phyloP scores from a whole-genome alignment of 352 stramenopile species.

The Globisporangium nagaii region DNA sequence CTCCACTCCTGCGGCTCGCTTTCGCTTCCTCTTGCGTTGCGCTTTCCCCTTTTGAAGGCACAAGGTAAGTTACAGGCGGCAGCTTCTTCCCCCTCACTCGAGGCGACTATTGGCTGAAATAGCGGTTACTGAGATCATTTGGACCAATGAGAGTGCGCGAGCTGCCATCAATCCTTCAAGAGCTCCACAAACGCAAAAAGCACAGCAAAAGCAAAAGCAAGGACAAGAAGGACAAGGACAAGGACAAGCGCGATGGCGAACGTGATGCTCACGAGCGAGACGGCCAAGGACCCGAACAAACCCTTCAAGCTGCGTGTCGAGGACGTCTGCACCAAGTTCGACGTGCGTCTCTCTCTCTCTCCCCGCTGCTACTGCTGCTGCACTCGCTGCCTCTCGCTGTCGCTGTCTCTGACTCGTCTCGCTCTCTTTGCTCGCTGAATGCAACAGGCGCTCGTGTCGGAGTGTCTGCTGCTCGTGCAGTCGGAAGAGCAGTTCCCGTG shows the following conservation, averaged over 20 bases:
- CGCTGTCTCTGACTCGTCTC: neutral
- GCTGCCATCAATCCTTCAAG: neutral
- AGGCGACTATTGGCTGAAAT: neutral
- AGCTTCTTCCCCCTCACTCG: neutral
- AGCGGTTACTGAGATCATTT: neutral
- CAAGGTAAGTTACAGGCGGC: neutral
- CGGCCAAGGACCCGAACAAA: constrained; percentile 86
- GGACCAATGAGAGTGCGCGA: neutral
- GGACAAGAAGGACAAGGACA: neutral
- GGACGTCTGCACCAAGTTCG: constrained; percentile 81
- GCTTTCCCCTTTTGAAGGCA: neutral
- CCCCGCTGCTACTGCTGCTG: too few relatives aligned
- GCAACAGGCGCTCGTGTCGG: constrained; percentile 56
- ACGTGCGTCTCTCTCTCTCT: constrained; percentile 29
- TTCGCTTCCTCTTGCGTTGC: neutral
- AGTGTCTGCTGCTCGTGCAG: constrained; percentile 74
- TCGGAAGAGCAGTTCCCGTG: constrained; percentile 69
- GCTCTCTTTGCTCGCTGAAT: neutral
- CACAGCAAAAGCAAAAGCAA: neutral
- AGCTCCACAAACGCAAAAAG: constrained; percentile 3
- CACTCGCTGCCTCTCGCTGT: neutral
- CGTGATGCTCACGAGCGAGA: constrained; percentile 85
- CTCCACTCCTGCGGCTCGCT: neutral
- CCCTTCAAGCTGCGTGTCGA: constrained; percentile 81
- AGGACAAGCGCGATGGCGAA: constrained; percentile 59